Evolutionary conservation across 176 grass and related monocot genomes (phyloP).

Genomic region (Rhynchospora tenuis): DNA sequence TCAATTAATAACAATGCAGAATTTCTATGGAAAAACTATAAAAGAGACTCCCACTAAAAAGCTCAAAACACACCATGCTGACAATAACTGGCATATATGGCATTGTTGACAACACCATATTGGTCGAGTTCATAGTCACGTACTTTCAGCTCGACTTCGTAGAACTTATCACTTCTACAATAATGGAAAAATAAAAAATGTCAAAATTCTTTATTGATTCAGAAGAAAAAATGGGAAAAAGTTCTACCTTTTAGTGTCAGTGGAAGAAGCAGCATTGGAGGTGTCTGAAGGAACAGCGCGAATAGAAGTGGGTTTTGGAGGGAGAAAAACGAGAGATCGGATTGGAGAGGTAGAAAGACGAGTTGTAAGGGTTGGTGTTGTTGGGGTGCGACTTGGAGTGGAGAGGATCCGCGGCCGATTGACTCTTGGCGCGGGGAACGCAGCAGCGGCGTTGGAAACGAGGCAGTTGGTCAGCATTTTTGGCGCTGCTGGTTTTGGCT

Average conservation of each 20-base stretch:
- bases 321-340: not conserved
- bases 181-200: no score
- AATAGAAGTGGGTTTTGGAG: not conserved
- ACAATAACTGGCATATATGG: constrained; percentile 80
- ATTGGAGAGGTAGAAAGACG: not conserved
- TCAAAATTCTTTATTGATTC: no score
- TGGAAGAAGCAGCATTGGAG: not conserved
- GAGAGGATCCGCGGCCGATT: not conserved
- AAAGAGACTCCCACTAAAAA: not conserved
- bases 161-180: constrained; percentile 48
- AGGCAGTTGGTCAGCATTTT: not conserved
- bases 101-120: constrained; percentile 90
- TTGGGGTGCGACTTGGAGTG: not conserved
- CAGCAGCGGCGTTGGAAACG: constrained; percentile 3
- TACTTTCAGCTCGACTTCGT: constrained; percentile 63
- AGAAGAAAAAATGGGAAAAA: not conserved
- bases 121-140: constrained; percentile 91
- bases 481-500: not conserved
- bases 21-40: not conserved
- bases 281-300: not conserved
- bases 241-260: not conserved
- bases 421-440: not conserved
- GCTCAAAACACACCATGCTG: constrained; percentile 62
- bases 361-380: not conserved
- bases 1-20: not conserved